A percentile compares a stretch with the other conserved stretches of the same genome.
phyloP scores from a whole-genome alignment of 306 rosid genomes.

The Cicer bijugum region DNA sequence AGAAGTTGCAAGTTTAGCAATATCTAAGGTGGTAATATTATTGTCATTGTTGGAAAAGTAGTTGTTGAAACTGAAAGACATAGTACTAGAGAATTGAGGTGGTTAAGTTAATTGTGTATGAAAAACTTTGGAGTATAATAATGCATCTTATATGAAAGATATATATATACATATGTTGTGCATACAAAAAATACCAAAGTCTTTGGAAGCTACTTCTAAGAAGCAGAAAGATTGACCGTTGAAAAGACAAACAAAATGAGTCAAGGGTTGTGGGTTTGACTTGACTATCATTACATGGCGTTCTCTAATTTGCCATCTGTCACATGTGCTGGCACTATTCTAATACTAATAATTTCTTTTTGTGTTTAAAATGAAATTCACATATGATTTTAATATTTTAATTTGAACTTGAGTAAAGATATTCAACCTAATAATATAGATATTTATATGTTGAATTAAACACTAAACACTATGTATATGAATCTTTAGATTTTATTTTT shows the following conservation, averaged over 20 bases:
- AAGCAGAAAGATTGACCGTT: slow-evolving; percentile 68
- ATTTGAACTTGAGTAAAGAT: too few relatives aligned
- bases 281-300: slow-evolving; percentile 50
- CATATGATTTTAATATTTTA: too few relatives aligned
- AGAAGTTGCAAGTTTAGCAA: slow-evolving; percentile 42
- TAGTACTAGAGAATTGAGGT: slow-evolving; percentile 20
- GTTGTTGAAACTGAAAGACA: slow-evolving; percentile 50
- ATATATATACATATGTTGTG: not conserved
- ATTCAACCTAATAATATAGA: too few relatives aligned
- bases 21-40: slow-evolving; percentile 47
- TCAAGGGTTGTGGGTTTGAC: slow-evolving; percentile 85
- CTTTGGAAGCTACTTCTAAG: slow-evolving; percentile 50
- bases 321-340: slow-evolving; percentile 4
- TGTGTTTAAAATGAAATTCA: accelerated
- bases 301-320: slow-evolving; percentile 11
- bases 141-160: slow-evolving; percentile 29
- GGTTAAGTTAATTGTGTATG: not conserved
- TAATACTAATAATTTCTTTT: not conserved
- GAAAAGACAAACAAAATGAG: slow-evolving; percentile 50
- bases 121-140: slow-evolving; percentile 8
- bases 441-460: too few relatives aligned
- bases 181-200: not conserved
- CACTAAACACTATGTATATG: too few relatives aligned
- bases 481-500: too few relatives aligned
- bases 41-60: slow-evolving; percentile 45